Conservation (phyloP, 2,329 filamentous ascomycete genomes). For the Simplicillium sp. region DNA sequence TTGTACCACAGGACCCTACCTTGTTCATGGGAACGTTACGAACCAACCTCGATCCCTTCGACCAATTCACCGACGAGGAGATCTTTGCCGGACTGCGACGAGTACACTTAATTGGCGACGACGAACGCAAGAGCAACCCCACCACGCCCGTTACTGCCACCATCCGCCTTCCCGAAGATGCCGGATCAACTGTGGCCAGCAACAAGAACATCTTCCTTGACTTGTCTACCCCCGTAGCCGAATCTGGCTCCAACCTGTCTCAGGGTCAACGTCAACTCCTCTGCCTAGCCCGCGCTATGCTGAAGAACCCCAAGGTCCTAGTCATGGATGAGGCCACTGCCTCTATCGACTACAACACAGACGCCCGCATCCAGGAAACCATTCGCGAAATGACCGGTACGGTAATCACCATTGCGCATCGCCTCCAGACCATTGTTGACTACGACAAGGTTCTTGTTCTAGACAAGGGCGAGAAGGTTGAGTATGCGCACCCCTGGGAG, state of each 20-base stretch:
- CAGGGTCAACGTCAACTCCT: constrained; percentile 93
- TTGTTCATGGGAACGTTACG: constrained; percentile 88
- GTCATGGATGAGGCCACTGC: constrained; percentile 99
- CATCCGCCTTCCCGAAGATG: constrained; percentile 10
- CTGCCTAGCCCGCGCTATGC: constrained; percentile 83
- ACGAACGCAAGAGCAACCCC: constrained; percentile 22
- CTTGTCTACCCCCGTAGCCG: constrained; percentile 71
- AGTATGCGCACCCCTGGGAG: constrained; percentile 85
- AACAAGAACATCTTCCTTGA: constrained; percentile 96
- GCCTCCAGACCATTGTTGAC: constrained; percentile 92
- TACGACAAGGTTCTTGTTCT: constrained; percentile 96
- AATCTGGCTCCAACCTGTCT: constrained; percentile 89
- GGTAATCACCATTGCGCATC: constrained; percentile 92
- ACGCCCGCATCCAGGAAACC: constrained; percentile 91
- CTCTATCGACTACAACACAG: constrained; percentile 93
- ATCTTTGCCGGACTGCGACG: constrained; percentile 79
- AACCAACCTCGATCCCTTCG: constrained; percentile 88
- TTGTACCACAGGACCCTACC: constrained; percentile 94
- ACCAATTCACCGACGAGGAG: constrained; percentile 78
- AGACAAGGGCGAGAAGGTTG: constrained; percentile 77
- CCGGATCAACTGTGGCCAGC: constrained; percentile 34
- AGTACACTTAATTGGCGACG: constrained; percentile 74
- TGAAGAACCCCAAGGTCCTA: constrained; percentile 86
- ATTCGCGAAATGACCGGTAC: constrained; percentile 90
- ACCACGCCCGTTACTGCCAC: constrained; percentile 13